Percentiles rank a stretch among this genome's conserved stretches.
These are phyloP conservation scores for Teunomyces gatunensis DNA, from an alignment of 805 yeast genomes.

Conservation along the genomic window DNA sequence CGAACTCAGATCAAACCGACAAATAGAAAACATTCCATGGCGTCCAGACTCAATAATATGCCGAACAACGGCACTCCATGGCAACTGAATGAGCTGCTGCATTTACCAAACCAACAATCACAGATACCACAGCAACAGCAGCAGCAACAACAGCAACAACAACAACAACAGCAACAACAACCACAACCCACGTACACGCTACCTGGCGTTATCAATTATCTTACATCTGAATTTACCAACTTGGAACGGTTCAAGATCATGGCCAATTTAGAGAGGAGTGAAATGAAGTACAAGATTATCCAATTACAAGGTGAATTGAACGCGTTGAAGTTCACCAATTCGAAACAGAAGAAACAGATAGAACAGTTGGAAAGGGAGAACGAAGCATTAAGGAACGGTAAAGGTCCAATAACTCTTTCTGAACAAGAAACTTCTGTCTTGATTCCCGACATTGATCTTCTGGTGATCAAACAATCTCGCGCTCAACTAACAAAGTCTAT, in stretches of 20 bases:
- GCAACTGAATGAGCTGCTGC: slow-evolving; percentile 9
- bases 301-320: slow-evolving; percentile 54
- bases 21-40: neutral
- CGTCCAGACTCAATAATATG: slow-evolving; percentile 4
- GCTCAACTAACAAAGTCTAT: slow-evolving; percentile 33
- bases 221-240: slow-evolving; percentile 57
- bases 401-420: neutral
- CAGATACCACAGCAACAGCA: slow-evolving; percentile 6
- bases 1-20: neutral
- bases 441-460: slow-evolving; percentile 35
- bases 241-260: slow-evolving; percentile 42
- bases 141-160: slow-evolving; percentile 4
- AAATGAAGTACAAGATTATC: slow-evolving; percentile 49
- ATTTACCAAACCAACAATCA: slow-evolving; percentile 4
- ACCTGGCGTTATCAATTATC: slow-evolving; percentile 59
- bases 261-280: slow-evolving; percentile 51
- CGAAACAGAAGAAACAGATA: slow-evolving; percentile 39
- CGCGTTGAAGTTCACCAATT: slow-evolving; percentile 39
- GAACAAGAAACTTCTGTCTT: neutral
- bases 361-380: slow-evolving; percentile 34
- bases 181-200: slow-evolving; percentile 40
- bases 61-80: neutral
- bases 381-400: neutral
- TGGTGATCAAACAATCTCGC: slow-evolving; percentile 29
- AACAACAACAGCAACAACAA: slow-evolving; percentile 3